Evolutionary conservation across 176 grass and related monocot genomes (phyloP), one percentile per base, ranked within the genome.

Genomic region (Leersia perrieri): DNA sequence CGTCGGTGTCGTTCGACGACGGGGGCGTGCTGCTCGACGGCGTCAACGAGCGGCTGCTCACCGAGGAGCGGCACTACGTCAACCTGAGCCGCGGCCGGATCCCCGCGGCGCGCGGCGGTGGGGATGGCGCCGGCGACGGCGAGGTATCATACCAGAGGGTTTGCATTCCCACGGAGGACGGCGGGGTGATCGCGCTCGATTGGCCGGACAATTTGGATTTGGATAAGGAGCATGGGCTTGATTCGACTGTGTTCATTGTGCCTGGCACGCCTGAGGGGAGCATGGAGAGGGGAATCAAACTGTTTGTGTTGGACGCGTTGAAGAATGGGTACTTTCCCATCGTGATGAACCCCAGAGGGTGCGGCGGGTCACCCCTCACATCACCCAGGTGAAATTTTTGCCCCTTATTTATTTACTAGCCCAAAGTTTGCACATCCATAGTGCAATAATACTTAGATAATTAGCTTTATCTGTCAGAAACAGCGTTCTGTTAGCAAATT

Each of bases 271-370:
- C 81, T 0, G 85, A 89, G 45, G 95, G 95, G 57, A 93, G 95
- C 90, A 94, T 89, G 95, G 88, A 87, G 41, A 86, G 55, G 16
- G 84, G 55, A 71, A 58, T 94, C 49, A 83, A 81, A 66, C 33
- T 67, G 42, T 98, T 98, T 64, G 83, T 94, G 68, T 42, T 89
- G 42, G 92, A 89, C 41, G 90, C 90, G 0, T 76, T 98, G 72
- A 88, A 83, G 75, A 91, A 88, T 63, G 95, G 95, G 0, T 98
- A 89, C 68, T 98, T 98, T 33, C 92, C 95, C 33, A 75, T 98
- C 47, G 95, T 98, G 41, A 88, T 98, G 90, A 98, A 98, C n/a
- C 92, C 95, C 63, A 86, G 95, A 82, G 95, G 95, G 2, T 98
- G 95, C 28, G 92, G 80, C 10, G 83, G 92, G n/a, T 98, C 95